Evolutionary conservation across 2,329 filamentous ascomycete species (phyloP), one percentile per base, ranked within the genome.

Genomic region (Diaporthe humulicola): DNA sequence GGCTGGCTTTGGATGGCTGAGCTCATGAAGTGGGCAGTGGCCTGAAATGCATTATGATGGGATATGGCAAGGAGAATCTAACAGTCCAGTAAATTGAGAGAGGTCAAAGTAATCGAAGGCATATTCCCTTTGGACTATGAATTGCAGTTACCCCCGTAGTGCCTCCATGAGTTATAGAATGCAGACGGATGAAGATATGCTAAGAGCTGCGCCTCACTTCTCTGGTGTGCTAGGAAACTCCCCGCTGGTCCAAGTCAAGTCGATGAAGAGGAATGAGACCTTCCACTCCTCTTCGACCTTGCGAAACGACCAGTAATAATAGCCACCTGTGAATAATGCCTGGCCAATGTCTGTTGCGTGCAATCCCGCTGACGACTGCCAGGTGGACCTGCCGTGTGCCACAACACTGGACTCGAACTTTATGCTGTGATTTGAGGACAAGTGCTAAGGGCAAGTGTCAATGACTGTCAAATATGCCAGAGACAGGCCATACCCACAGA

Each of bases 1-100:
- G 84, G 81, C n/a, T 86, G 82, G 83, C 70, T 83, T 2, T 86
- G 84, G 81, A 78, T 81, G 71, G 77, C 75, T 30, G 78, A 80
- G 67, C 52, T 80, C 38, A 36, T 69, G 17, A 36, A 48, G 10
- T 74, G 73, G 74, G 36, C 15, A 17, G 36, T 76, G n/a, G 60
- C 40, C 40, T 74, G 45, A 70, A 22, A 12, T 15, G 25, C 7
- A 10, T 54, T 30, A 6, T 42, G 25, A 17, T 15, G 15, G 8
- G 22, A 10, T 17, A n/a, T 17, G 10, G 5, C 10, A 6, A n/a
- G 33, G 2, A 33, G 12, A 22, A 3, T 48, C 22, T 14, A 42
- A 22, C 7, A 3, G 4, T 30, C 19, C 25, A 40, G 8, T 15
- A 38, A 5, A 19, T 38, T 54, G 15, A 22, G 19, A 30, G 15